phyloP scores from a whole-genome alignment of 495 filamentous ascomycete genomes.

The Penicillium canariense region DNA sequence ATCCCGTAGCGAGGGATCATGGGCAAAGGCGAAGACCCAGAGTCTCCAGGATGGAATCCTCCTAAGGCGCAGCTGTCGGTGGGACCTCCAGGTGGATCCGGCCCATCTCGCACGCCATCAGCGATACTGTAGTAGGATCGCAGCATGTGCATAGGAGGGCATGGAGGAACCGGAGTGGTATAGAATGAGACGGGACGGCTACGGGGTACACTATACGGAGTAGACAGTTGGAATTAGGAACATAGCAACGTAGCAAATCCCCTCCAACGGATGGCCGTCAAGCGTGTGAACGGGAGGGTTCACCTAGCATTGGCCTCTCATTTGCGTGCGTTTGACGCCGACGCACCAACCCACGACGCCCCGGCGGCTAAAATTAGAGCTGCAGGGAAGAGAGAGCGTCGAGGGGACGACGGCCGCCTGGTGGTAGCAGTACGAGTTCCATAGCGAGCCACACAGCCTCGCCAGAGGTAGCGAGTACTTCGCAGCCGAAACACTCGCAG shows the following conservation, averaged over 20 bases:
- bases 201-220: too few species aligned
- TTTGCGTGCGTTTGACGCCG: conserved; percentile 39
- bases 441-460: background rate
- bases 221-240: too few species aligned
- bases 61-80: conserved; percentile 12
- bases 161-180: too few species aligned
- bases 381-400: conserved; percentile 10
- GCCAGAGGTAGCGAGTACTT: background rate
- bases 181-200: too few species aligned
- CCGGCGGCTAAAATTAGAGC: conserved; percentile 48
- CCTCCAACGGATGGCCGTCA: too few species aligned
- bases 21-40: background rate
- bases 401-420: background rate
- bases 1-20: too few species aligned
- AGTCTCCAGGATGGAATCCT: too few species aligned
- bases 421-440: background rate
- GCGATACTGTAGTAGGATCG: background rate
- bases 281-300: conserved; percentile 15
- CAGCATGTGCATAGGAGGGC: too few species aligned
- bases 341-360: conserved; percentile 30
- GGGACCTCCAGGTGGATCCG: conserved; percentile 3
- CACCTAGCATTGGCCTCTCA: conserved; percentile 28
- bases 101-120: conserved; percentile 10
- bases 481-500: background rate
- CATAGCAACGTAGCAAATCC: too few species aligned